Evolutionary conservation across 805 yeast species (phyloP).

Genomic region (Lipomyces yamadae): DNA sequence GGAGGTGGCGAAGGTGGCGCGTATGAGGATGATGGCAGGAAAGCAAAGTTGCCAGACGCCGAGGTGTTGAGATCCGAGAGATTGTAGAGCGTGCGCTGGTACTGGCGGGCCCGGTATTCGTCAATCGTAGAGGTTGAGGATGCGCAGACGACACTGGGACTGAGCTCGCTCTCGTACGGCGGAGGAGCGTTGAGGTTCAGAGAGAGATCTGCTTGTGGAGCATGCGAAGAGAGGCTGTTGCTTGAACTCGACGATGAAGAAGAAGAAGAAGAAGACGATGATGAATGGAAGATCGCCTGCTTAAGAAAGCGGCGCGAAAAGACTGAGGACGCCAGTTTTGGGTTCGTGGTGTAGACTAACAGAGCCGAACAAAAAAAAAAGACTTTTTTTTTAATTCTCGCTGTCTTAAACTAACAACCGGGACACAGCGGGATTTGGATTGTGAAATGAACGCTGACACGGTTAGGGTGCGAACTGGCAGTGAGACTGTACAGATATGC

Average conservation of each 20-base stretch:
- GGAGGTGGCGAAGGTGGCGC: slow-evolving; percentile 21
- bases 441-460: too few relatives aligned
- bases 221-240: neutral
- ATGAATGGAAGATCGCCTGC: slow-evolving; percentile 32
- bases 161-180: slow-evolving; percentile 16
- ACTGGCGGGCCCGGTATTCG: slow-evolving; percentile 9
- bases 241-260: neutral
- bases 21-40: slow-evolving; percentile 4
- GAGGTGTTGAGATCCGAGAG: slow-evolving; percentile 11
- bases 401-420: too few relatives aligned
- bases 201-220: slow-evolving; percentile 14
- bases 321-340: slow-evolving; percentile 29
- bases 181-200: slow-evolving; percentile 22
- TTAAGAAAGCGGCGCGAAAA: slow-evolving; percentile 35
- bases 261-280: slow-evolving; percentile 23
- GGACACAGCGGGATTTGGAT: too few relatives aligned
- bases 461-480: too few relatives aligned
- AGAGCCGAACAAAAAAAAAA: too few relatives aligned
- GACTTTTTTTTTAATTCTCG: neutral
- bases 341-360: neutral
- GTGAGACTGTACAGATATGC: too few relatives aligned
- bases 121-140: neutral
- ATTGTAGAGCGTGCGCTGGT: slow-evolving; percentile 10
- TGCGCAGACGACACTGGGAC: slow-evolving; percentile 5
- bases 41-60: slow-evolving; percentile 11